These are phyloP conservation scores for Babesia sp. DNA, from an alignment of 169 alveolate genomes.

Conservation along the genomic window DNA sequence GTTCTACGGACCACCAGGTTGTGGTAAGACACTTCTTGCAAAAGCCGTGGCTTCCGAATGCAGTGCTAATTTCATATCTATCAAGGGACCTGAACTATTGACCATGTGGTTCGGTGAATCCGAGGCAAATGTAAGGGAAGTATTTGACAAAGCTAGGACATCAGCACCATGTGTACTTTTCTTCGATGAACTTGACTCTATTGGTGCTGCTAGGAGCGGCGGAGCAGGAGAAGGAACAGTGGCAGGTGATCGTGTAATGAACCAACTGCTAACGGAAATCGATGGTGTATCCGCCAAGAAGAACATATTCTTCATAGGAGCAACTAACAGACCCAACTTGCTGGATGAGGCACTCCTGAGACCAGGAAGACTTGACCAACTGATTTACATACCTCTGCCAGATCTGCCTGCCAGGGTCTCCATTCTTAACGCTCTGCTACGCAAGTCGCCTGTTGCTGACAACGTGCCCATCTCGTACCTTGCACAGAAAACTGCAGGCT, in stretches of 20 bases:
- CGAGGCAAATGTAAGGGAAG: conserved; percentile 99
- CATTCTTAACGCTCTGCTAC: conserved; percentile 92
- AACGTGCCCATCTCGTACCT: conserved; percentile 96
- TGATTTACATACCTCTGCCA: conserved; percentile 99
- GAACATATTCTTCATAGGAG: conserved; percentile 99
- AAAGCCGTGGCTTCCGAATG: conserved; percentile 99
- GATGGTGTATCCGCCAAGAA: conserved; percentile 99
- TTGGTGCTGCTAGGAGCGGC: conserved; percentile 97
- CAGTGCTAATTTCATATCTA: conserved; percentile 98
- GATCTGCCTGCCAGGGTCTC: conserved; percentile 96
- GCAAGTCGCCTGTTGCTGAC: conserved; percentile 97
- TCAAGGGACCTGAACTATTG: conserved; percentile 97
- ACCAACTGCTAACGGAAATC: conserved; percentile 98
- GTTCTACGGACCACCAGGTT: conserved; percentile 99
- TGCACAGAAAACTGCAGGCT: conserved; percentile 98
- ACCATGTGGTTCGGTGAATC: conserved; percentile 99
- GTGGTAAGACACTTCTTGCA: conserved; percentile 98
- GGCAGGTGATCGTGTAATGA: conserved; percentile 99
- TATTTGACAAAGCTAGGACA: conserved; percentile 98
- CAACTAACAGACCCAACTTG: conserved; percentile 99
- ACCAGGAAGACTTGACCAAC: conserved; percentile 99
- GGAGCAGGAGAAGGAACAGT: conserved; percentile 95
- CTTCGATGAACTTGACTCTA: conserved; percentile 99
- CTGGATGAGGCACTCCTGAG: conserved; percentile 98
- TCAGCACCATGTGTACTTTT: conserved; percentile 99